phyloP scores from a whole-genome alignment of 2,329 filamentous ascomycete genomes.

The Colletotrichum noveboracense region DNA sequence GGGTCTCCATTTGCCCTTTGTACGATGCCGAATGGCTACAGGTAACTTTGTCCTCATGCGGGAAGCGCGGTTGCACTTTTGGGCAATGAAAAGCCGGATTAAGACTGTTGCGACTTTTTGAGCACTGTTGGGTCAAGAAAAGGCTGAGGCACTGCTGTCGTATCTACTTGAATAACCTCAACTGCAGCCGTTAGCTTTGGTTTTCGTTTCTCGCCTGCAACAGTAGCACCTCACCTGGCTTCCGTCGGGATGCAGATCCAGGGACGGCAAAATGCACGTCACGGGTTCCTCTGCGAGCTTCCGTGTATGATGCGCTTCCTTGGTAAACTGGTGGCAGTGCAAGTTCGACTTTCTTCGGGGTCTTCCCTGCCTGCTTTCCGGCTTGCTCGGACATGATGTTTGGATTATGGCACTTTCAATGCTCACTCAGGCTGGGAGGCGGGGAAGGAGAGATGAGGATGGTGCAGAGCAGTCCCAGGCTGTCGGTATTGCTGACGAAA shows the following conservation, averaged over 20 bases:
- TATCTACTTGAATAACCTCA: slow-evolving; percentile 23
- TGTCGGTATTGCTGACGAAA: background rate
- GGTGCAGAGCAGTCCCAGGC: background rate
- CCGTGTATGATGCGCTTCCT: slow-evolving; percentile 22
- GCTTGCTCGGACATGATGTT: background rate
- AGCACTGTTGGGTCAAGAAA: slow-evolving; percentile 24
- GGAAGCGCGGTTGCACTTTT: background rate
- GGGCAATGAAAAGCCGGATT: background rate
- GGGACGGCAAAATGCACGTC: slow-evolving; percentile 15
- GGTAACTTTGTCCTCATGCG: background rate
- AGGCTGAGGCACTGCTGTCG: slow-evolving; percentile 23
- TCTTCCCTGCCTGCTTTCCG: background rate
- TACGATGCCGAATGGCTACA: background rate
- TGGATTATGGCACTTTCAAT: background rate
- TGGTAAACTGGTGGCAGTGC: slow-evolving; percentile 7
- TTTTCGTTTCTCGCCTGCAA: background rate
- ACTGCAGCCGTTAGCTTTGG: slow-evolving; percentile 1
- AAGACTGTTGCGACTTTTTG: slow-evolving; percentile 14
- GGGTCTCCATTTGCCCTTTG: background rate
- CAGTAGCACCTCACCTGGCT: background rate
- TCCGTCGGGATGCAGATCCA: slow-evolving; percentile 16
- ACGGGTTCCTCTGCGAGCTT: slow-evolving; percentile 6
- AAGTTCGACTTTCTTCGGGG: background rate
- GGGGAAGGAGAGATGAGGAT: background rate
- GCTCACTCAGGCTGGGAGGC: background rate